Conservation (phyloP, 2,329 filamentous ascomycete species). For the Fusarium siculi region DNA sequence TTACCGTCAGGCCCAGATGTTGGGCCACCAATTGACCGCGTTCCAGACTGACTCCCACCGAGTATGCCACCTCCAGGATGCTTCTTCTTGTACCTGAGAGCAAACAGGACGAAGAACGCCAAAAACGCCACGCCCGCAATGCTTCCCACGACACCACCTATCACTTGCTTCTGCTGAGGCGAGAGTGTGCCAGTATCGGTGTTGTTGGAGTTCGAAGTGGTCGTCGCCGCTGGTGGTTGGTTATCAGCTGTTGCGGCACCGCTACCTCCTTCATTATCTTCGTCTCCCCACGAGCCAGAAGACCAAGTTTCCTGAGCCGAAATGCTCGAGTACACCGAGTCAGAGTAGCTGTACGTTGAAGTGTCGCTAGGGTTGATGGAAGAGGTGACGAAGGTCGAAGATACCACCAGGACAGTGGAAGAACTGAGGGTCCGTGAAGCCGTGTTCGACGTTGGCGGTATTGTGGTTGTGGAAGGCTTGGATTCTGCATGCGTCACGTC, state of each 20-base stretch:
- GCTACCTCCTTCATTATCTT: constrained; percentile 21
- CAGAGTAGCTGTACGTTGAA: constrained; percentile 33
- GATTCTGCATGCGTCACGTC: constrained; percentile 18
- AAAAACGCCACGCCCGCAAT: constrained; percentile 69
- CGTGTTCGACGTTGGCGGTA: constrained; percentile 22
- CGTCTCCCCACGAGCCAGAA: constrained; percentile 32
- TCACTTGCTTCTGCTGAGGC: constrained; percentile 54
- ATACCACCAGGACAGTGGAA: constrained; percentile 33
- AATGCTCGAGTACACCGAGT: constrained; percentile 40
- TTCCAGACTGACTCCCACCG: constrained; percentile 51
- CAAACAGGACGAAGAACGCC: constrained; percentile 62
- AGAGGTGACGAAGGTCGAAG: constrained; percentile 33
- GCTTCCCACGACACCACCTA: constrained; percentile 67
- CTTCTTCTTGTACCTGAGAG: constrained; percentile 67
- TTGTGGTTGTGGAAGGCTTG: constrained; percentile 15
- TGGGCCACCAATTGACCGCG: constrained; percentile 38
- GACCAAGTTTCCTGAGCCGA: constrained; percentile 41
- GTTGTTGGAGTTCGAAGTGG: constrained; percentile 31
- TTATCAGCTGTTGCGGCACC: constrained; percentile 29
- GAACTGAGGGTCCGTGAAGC: constrained; percentile 26
- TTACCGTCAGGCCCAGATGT: constrained; percentile 25
- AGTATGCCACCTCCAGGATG: constrained; percentile 57
- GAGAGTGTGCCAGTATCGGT: constrained; percentile 43
- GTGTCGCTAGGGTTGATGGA: constrained; percentile 24
- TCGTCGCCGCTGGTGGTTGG: constrained; percentile 38